Base-by-base conservation (phyloP, 1,284 basidiomycete species). In the Ceratobasidium theobromae region DNA sequence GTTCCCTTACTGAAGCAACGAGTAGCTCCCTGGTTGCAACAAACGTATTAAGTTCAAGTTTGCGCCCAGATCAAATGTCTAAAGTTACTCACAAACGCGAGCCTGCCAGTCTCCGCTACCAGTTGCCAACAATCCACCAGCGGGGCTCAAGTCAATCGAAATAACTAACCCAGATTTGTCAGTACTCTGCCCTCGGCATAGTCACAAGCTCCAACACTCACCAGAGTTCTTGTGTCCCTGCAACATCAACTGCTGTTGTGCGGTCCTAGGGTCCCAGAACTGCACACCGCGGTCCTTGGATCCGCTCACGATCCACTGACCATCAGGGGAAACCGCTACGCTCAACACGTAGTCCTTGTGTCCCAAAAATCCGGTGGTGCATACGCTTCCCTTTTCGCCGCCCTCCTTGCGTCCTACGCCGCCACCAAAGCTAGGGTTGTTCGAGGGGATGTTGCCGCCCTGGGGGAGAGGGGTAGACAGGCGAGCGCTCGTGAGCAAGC, bases 141-240 rank as follows among this genome's bases (percentile, higher is more conserved):
- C 80, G 6, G 87, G 86, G 70, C 87, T 89, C 48, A 94, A 78
- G 72, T 92, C 89, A 73, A 95, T 89, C 23, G 89, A 91, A 71
- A 94, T 94, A 68, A 95, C 92, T 86, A 67, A n/a, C n/a, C n/a
- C 54, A 57, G 46, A 67, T 53, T 67, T 48, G 60, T 58, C 43
- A 72, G 58, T 25, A 66, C 45, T 45, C 60, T 43, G 40, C 69
- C 25, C 33, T 43, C 27, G 6, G 5, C 21, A 4, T 14, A 4
- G 16, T 18, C 28, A 66, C 16, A 48, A 32, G 52, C 58, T 32
- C 55, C 27, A 41, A 33, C 49, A 74, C 81, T 51, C 62, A 86
- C 82, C 87, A 41, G 88, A 89, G 75, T 95, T 95, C 77, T 93
- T 94, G 77, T 95, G 93, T 1, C 92, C 93, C 75, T 93, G 91